Base-by-base conservation (phyloP, 75 land plant genomes). In the Pseudotsuga menziesii region DNA sequence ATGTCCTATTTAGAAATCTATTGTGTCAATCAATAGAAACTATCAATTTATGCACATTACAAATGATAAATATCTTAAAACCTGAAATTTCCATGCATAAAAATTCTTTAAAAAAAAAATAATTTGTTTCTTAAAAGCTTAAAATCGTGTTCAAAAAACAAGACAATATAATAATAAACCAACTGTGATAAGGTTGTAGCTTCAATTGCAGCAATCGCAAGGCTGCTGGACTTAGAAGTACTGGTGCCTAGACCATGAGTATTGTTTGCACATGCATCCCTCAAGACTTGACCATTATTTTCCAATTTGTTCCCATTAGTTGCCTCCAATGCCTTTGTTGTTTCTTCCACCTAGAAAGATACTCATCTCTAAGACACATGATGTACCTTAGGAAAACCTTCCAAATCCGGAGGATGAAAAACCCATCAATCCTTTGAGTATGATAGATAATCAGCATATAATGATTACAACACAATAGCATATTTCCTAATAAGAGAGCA, bases 181-280 rank as follows among this genome's bases (percentile, higher is more conserved):
- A n/a, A n/a, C n/a, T n/a, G n/a, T n/a, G n/a, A n/a, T n/a, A 92
- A 97, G 72, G 96, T 78, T 39, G 98, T 96, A 41, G 98, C 98
- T 81, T 92, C 99, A 83, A 94, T 97, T 73, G 98, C 99, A 78
- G 96, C 98, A n/a, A 74, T 94, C 66, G 98, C 98, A 76, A 90
- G 88, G 64, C 89, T 83, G 70, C 91, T 93, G 36, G 92, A 88
- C 39, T 88, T 88, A 73, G 74, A 73, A 23, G 88, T 78, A 67
- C 88, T 60, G 22, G 90, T 78, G 73, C 82, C 86, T 44, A 90
- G 88, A 22, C 98, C 99, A 79, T 88, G 87, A 60, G 90, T 85
- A 82, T 94, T 97, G 76, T 94, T 97, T 70, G 98, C 98, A 91
- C 87, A 97, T 19, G 99, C 96, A 17, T 94, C 99, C 36, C 98